Conservation (phyloP, 2,329 filamentous ascomycete species). For the Cladophialophora psammophila region DNA sequence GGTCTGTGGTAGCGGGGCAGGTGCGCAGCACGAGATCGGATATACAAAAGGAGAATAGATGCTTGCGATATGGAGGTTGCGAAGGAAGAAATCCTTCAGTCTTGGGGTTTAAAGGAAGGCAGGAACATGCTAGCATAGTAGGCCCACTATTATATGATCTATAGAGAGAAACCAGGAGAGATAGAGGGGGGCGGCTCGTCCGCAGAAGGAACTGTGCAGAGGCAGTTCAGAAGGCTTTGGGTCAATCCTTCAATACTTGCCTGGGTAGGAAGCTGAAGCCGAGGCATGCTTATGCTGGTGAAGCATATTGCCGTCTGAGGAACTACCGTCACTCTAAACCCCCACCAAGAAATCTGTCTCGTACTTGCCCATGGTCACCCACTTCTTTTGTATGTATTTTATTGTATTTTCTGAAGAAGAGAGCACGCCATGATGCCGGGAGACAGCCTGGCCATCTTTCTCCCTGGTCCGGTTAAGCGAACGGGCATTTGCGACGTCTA, state of each 20-base stretch:
- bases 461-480: too few relatives aligned
- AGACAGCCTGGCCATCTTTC: too few relatives aligned
- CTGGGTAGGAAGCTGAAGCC: neutral
- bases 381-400: too few relatives aligned
- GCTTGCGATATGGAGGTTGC: conserved; percentile 16
- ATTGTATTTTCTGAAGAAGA: too few relatives aligned
- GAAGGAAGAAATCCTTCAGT: conserved; percentile 12
- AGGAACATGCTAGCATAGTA: neutral
- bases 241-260: neutral
- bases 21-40: conserved; percentile 5
- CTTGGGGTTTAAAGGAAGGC: conserved; percentile 8
- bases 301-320: neutral
- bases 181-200: too few relatives aligned
- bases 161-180: neutral
- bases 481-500: neutral
- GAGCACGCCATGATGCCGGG: too few relatives aligned
- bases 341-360: too few relatives aligned
- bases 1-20: conserved; percentile 11
- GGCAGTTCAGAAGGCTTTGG: neutral
- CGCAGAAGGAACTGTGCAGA: too few relatives aligned
- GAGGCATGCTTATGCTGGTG: conserved; percentile 11
- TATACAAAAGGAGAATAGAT: conserved; percentile 17
- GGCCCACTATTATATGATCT: neutral
- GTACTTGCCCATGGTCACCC: too few relatives aligned
- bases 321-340: too few relatives aligned